Conservation (phyloP, 2,329 filamentous ascomycete genomes). For the Fusarium udum region DNA sequence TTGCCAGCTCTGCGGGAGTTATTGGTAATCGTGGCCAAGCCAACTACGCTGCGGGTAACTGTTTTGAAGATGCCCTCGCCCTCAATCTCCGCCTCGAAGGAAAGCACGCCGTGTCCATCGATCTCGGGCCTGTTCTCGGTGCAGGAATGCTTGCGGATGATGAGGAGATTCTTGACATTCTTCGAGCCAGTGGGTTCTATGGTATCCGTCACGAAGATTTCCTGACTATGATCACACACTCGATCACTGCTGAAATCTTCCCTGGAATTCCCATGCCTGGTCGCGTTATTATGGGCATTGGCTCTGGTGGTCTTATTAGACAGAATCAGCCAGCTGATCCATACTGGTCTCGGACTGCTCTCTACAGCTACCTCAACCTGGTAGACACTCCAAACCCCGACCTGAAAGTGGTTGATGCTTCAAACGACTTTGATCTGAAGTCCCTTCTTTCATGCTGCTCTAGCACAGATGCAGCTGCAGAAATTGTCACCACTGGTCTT, state of each 20-base stretch:
- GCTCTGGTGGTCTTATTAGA: conserved; percentile 62
- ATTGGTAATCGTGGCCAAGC: conserved; percentile 67
- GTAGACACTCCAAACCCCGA: conserved; percentile 55
- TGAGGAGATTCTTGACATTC: conserved; percentile 56
- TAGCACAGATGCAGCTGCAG: conserved; percentile 43
- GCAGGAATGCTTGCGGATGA: conserved; percentile 65
- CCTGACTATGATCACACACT: conserved; percentile 56
- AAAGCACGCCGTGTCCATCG: conserved; percentile 56
- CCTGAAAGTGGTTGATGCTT: conserved; percentile 29
- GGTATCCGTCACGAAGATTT: conserved; percentile 62
- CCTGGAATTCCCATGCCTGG: conserved; percentile 49
- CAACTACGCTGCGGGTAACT: conserved; percentile 67
- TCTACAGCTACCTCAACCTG: conserved; percentile 59
- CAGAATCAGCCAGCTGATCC: conserved; percentile 64
- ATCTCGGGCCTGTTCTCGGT: conserved; percentile 62
- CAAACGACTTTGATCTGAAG: conserved; percentile 43
- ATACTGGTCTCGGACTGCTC: conserved; percentile 62
- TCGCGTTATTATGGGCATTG: conserved; percentile 62
- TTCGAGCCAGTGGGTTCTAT: conserved; percentile 63
- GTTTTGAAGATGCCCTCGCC: conserved; percentile 60
- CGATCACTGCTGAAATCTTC: conserved; percentile 52
- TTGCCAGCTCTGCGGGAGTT: conserved; percentile 65
- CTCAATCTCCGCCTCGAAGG: conserved; percentile 45
- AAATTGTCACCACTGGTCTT: conserved; percentile 51
- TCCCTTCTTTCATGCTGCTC: conserved; percentile 46